Conservation (phyloP, 2,329 filamentous ascomycete genomes). For the Xylaria multiplex region DNA sequence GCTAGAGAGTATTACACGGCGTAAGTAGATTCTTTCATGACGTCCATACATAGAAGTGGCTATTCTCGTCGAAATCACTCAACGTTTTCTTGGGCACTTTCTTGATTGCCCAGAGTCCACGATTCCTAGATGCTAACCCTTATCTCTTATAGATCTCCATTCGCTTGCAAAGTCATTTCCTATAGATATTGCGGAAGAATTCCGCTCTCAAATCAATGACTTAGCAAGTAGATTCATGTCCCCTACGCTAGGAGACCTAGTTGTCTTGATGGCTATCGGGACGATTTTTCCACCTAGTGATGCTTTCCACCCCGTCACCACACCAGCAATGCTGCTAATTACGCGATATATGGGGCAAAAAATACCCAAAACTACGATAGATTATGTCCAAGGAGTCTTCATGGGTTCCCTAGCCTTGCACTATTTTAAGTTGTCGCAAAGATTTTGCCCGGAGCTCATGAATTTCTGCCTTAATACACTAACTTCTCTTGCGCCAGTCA, state of each 20-base stretch:
- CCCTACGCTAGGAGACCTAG: conserved; percentile 75
- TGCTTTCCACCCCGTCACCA: conserved; percentile 95
- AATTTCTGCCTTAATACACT: conserved; percentile 83
- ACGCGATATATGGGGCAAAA: conserved; percentile 84
- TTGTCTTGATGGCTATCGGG: conserved; percentile 84
- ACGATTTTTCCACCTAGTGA: conserved; percentile 94
- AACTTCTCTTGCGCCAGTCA: conserved; percentile 69
- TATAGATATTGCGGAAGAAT: conserved; percentile 78
- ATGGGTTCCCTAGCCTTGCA: conserved; percentile 81
- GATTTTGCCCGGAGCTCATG: conserved; percentile 89
- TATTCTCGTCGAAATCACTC: conserved; percentile 52
- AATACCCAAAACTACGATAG: conserved; percentile 69
- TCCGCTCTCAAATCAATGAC: conserved; percentile 76
- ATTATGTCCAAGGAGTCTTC: conserved; percentile 79
- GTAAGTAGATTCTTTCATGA: conserved; percentile 52
- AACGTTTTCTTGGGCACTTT: neutral
- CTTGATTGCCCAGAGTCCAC: neutral
- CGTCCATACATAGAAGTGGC: neutral
- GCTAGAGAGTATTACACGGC: conserved; percentile 83
- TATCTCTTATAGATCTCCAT: conserved; percentile 58
- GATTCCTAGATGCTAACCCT: conserved; percentile 18
- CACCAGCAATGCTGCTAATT: conserved; percentile 88
- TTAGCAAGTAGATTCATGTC: conserved; percentile 62
- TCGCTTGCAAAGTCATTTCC: conserved; percentile 90
- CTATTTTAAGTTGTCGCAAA: conserved; percentile 84